phyloP scores from a whole-genome alignment of 371 early-diverging fungal species.

The Mucor ambiguus region DNA sequence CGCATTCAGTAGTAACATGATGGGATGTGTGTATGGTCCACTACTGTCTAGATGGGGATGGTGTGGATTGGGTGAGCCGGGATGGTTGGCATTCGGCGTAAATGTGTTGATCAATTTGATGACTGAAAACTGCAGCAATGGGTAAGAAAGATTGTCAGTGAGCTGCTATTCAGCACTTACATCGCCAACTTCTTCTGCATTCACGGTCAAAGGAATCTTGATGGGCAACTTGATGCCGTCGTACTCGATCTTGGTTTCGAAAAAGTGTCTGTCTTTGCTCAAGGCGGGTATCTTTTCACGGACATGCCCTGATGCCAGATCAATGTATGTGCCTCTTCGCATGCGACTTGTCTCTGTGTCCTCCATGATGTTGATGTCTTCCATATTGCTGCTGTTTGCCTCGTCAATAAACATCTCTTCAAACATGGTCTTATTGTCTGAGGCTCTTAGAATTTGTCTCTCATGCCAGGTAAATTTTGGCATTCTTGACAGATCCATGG shows the following conservation, averaged over 20 bases:
- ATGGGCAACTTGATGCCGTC: slow-evolving; percentile 84
- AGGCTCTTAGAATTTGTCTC: slow-evolving; percentile 74
- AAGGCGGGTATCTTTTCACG: slow-evolving; percentile 47
- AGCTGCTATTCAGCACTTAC: slow-evolving; percentile 44
- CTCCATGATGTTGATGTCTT: slow-evolving; percentile 21
- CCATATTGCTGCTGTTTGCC: neutral
- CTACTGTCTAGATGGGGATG: slow-evolving; percentile 89
- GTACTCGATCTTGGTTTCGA: slow-evolving; percentile 82
- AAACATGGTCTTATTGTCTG: slow-evolving; percentile 83
- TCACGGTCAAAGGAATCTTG: slow-evolving; percentile 82
- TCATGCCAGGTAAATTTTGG: slow-evolving; percentile 80
- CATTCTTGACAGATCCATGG: slow-evolving; percentile 83
- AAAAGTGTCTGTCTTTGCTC: slow-evolving; percentile 85
- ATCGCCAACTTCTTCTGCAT: slow-evolving; percentile 92
- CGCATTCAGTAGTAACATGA: slow-evolving; percentile 86
- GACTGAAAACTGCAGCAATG: slow-evolving; percentile 69
- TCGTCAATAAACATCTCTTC: slow-evolving; percentile 74
- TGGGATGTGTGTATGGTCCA: slow-evolving; percentile 82
- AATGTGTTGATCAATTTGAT: slow-evolving; percentile 78
- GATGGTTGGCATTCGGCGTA: slow-evolving; percentile 49
- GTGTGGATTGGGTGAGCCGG: slow-evolving; percentile 64
- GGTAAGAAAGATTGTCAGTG: too few species aligned
- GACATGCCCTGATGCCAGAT: slow-evolving; percentile 52
- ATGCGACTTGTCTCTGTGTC: slow-evolving; percentile 28
- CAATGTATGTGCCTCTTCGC: slow-evolving; percentile 56